Percentiles rank a stretch among this genome's conserved stretches.
Evolutionary conservation across 1,139 yeast species (phyloP).

Genomic region (Blastobotrys capitulatus): DNA sequence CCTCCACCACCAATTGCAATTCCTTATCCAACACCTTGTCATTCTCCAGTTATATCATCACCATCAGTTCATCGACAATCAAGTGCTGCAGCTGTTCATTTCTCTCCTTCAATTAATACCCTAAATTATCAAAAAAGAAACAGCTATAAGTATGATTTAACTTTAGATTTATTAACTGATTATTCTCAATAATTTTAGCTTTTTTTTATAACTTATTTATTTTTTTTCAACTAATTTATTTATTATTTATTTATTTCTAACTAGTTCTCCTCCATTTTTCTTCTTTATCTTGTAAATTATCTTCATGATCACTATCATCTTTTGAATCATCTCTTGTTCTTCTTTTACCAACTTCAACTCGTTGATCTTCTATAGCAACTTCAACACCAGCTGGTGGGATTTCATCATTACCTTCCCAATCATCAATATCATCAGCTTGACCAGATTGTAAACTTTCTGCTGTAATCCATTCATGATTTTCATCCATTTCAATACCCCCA

Average conservation of each 20-base stretch:
- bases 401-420: constrained; percentile 14
- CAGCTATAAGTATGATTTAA: not conserved
- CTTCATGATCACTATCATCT: constrained; percentile 8
- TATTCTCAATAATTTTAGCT: not conserved
- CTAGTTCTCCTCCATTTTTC: constrained; percentile 5
- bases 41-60: not conserved
- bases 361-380: constrained; percentile 17
- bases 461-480: constrained; percentile 12
- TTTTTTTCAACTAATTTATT: not conserved
- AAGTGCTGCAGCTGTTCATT: not conserved
- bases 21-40: constrained; percentile 2
- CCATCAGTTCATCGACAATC: not conserved
- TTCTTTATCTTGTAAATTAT: constrained; percentile 18
- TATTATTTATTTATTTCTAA: not conserved
- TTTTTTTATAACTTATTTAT: not conserved
- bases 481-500: constrained; percentile 1
- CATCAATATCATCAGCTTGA: constrained; percentile 25
- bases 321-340: constrained; percentile 14
- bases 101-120: not conserved
- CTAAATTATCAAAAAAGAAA: not conserved
- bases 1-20: constrained; percentile 3
- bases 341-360: constrained; percentile 15
- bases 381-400: constrained; percentile 21
- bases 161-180: constrained; percentile 2
- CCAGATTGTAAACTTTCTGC: constrained; percentile 17